Evolutionary conservation across 2,329 filamentous ascomycete genomes (phyloP), one percentile per base, ranked within the genome.

Genomic region (Pseudogymnoascus sp.): DNA sequence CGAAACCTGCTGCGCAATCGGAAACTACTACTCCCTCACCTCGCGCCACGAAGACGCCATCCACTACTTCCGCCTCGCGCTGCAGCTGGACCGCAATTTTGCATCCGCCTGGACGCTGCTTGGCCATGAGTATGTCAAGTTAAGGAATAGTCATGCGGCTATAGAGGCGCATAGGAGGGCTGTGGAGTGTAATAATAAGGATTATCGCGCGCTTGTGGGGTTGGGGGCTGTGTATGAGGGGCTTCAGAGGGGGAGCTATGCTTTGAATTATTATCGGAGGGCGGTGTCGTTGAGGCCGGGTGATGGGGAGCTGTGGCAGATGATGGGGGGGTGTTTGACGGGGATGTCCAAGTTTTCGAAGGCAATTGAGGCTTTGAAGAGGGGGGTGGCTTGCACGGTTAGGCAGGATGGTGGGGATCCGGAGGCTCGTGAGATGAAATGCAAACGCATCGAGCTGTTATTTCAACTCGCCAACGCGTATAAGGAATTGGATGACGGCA

Each of bases 1-100:
- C 13, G 13, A 48, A 48, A 48, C 42, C 13, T 13, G 13, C 13
- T 2, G n/a, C 13, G 42, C 42, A 29, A 4, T 29, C 0, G 42
- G 42, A 2, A 48, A 29, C 25, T 48, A 48, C 25, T 48, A 48
- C 13, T 48, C 25, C 21, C 25, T 29, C 13, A 15, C 13, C 13
- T n/a, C 12, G 3, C 21, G 25, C 5, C 42, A 89, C 79, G 67
- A 88, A 84, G 25, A 85, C 80, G 0, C 81, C 79, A 67, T 82
- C 78, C 1, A 82, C 69, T 0, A 73, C 74, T 13, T 70, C 65
- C 31, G 71, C 44, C 21, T 48, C 25, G 42, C 42, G 4, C 42
- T 48, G 13, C 12, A 48, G 2, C 4, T 48, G 5, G 42, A 48
- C 25, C 42, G 42, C 3, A 48, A 48, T 29, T 48, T 48, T 8